These are phyloP conservation scores for Claviceps maximensis DNA, from an alignment of 2,329 filamentous ascomycete genomes.

Conservation along the genomic window DNA sequence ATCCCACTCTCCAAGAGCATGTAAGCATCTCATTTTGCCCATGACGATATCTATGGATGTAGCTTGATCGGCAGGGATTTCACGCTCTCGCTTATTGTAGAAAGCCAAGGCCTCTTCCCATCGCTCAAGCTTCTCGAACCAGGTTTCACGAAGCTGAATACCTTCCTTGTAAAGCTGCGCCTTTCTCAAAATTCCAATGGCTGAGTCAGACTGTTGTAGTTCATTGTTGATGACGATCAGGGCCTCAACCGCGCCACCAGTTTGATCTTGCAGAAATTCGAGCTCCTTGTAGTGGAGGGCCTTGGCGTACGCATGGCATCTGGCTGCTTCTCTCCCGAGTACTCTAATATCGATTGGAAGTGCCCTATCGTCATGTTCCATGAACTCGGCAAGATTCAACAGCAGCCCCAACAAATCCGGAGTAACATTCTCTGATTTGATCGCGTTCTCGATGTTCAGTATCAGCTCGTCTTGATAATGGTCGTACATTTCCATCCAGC, in stretches of 20 bases:
- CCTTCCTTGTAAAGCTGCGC: conserved; percentile 88
- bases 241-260: conserved; percentile 86
- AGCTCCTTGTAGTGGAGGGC: conserved; percentile 97
- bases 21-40: conserved; percentile 98
- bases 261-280: conserved; percentile 96
- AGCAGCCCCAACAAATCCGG: conserved; percentile 90
- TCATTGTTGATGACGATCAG: conserved; percentile 99
- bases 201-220: conserved; percentile 93
- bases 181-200: conserved; percentile 92
- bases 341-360: conserved; percentile 94
- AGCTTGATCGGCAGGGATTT: conserved; percentile 43
- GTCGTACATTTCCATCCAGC: conserved; percentile 95
- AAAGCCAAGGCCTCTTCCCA: conserved; percentile 95
- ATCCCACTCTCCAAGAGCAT: conserved; percentile 96
- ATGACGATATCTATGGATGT: conserved; percentile 87
- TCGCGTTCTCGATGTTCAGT: conserved; percentile 84
- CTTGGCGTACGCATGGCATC: conserved; percentile 96
- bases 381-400: conserved; percentile 94
- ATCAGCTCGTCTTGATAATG: conserved; percentile 96
- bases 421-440: conserved; percentile 89
- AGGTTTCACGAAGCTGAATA: conserved; percentile 91
- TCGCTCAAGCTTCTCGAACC: conserved; percentile 95
- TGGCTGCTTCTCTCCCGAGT: conserved; percentile 84
- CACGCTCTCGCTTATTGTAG: conserved; percentile 73
- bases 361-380: conserved; percentile 99